Percentiles rank a stretch among this genome's conserved stretches.
Conservation (phyloP, 768 basidiomycete species). For the Tylopilus felleus region DNA sequence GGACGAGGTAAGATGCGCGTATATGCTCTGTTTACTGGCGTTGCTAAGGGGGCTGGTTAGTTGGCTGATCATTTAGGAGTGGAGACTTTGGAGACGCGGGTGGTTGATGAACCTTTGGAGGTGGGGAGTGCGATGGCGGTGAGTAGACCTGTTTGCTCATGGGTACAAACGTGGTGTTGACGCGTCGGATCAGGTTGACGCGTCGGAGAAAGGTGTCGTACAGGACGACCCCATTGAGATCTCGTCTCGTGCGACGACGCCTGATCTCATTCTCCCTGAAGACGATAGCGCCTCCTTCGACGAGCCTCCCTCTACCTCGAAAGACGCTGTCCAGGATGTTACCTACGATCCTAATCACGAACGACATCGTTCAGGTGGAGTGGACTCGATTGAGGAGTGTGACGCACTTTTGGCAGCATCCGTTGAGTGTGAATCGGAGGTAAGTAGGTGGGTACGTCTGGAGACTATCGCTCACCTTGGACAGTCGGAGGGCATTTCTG, state of each 20-base stretch:
- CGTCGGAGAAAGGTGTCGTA: neutral
- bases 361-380: slow-evolving; percentile 3
- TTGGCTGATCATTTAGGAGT: too few species aligned
- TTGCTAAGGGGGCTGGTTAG: slow-evolving; percentile 7
- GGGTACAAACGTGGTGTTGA: neutral
- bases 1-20: slow-evolving; percentile 10
- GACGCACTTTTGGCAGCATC: slow-evolving; percentile 7
- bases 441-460: neutral
- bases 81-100: neutral
- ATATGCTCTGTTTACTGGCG: neutral
- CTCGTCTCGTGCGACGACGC: neutral
- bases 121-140: slow-evolving; percentile 1
- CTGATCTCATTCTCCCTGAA: slow-evolving; percentile 20
- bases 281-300: neutral
- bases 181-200: neutral
- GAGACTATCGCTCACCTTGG: slow-evolving; percentile 2
- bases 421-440: slow-evolving; percentile 5
- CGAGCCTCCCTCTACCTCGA: neutral
- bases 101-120: neutral
- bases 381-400: slow-evolving; percentile 17
- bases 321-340: neutral
- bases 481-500: neutral
- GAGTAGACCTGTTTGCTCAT: neutral
- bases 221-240: neutral
- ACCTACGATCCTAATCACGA: neutral